Percentiles rank a stretch among this genome's conserved stretches.
Evolutionary conservation across 768 basidiomycete species (phyloP).

Genomic region (Pulveroboletus ravenelii): DNA sequence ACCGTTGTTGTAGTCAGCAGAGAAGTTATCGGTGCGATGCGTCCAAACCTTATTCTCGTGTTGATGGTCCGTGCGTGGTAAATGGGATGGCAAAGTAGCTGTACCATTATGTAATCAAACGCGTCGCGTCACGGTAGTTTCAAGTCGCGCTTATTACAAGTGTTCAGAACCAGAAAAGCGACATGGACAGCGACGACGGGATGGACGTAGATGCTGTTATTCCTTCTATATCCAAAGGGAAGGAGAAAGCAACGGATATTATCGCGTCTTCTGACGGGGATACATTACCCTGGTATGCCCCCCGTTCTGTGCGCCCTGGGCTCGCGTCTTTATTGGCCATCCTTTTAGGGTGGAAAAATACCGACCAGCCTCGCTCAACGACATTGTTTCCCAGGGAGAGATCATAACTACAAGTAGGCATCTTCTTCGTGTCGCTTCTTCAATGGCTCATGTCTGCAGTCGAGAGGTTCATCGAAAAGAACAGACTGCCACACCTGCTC

Average conservation of each 20-base stretch:
- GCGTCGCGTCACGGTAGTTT: slow-evolving; percentile 17
- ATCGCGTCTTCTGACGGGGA: slow-evolving; percentile 48
- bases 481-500: slow-evolving; percentile 87
- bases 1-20: slow-evolving; percentile 33
- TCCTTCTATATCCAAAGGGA: slow-evolving; percentile 50
- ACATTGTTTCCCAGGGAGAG: slow-evolving; percentile 95
- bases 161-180: neutral
- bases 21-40: slow-evolving; percentile 12
- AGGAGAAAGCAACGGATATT: slow-evolving; percentile 56
- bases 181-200: slow-evolving; percentile 57
- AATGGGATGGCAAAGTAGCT: neutral
- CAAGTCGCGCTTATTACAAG: neutral
- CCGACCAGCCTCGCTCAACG: slow-evolving; percentile 82
- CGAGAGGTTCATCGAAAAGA: slow-evolving; percentile 94
- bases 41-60: slow-evolving; percentile 31
- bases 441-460: slow-evolving; percentile 45
- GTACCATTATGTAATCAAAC: slow-evolving; percentile 1
- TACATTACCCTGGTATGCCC: slow-evolving; percentile 76
- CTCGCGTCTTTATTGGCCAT: neutral
- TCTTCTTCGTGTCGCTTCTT: neutral
- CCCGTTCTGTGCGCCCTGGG: neutral
- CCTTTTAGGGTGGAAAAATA: slow-evolving; percentile 94
- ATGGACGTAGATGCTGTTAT: slow-evolving; percentile 40
- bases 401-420: slow-evolving; percentile 84
- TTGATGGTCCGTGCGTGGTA: slow-evolving; percentile 44